Conservation (phyloP, 2,329 filamentous ascomycete species). For the Penicillium psychrosexuale region DNA sequence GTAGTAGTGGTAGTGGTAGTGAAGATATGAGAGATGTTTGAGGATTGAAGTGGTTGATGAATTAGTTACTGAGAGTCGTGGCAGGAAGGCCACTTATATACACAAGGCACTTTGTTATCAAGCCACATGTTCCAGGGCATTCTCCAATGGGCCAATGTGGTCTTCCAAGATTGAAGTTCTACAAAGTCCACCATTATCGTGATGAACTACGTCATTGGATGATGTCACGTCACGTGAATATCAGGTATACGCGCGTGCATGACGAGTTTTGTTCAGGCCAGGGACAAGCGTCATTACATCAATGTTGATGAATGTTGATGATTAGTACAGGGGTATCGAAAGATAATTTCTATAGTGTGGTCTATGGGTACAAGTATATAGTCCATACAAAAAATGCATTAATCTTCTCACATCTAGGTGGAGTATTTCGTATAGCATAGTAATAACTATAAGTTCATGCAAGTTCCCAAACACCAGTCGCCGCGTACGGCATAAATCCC, state of each 20-base stretch:
- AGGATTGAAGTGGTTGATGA: not conserved
- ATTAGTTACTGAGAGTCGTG: not conserved
- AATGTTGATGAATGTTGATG: too few relatives aligned
- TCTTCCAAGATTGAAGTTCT: conserved; percentile 1
- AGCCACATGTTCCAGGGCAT: not conserved
- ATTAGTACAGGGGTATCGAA: too few relatives aligned
- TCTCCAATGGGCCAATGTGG: not conserved
- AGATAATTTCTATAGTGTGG: too few relatives aligned
- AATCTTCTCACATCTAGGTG: not conserved
- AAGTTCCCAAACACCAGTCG: not conserved
- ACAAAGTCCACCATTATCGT: not conserved
- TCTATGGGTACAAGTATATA: not conserved
- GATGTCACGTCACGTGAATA: conserved; percentile 23
- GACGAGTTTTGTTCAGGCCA: not conserved
- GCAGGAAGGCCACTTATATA: not conserved
- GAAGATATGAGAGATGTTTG: not conserved
- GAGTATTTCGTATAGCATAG: not conserved
- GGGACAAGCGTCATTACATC: not conserved
- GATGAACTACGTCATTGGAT: conserved; percentile 20
- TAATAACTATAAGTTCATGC: not conserved
- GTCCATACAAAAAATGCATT: not conserved
- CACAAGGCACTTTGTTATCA: not conserved
- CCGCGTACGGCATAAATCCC: not conserved
- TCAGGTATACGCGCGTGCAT: not conserved
- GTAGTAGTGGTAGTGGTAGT: conserved; percentile 3